These are phyloP conservation scores for Pseudocercospora cruenta DNA, from an alignment of 2,329 filamentous ascomycete genomes.

Conservation along the genomic window DNA sequence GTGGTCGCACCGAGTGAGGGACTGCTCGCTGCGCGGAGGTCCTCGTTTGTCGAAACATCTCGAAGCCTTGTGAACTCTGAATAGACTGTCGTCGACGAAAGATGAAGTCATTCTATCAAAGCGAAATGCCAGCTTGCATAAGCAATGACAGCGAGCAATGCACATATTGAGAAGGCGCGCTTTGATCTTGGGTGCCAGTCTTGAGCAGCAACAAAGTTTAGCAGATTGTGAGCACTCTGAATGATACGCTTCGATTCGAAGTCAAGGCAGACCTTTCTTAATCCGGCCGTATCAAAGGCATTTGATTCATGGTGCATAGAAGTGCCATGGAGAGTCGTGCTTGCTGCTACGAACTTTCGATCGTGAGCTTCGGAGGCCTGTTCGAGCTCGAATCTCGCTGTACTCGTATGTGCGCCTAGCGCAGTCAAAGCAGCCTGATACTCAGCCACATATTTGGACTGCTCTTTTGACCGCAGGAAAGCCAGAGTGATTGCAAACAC, in stretches of 20 bases:
- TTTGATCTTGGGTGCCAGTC: no score
- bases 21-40: no score
- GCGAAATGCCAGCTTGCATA: no score
- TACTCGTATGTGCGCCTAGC: background rate
- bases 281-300: background rate
- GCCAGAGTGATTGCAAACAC: constrained; percentile 4
- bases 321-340: background rate
- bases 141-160: no score
- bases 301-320: background rate
- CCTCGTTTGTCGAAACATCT: no score
- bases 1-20: no score
- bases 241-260: background rate
- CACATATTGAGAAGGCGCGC: no score
- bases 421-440: background rate
- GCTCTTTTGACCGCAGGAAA: background rate
- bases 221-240: background rate
- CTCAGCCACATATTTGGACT: background rate
- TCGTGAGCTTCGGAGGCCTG: background rate
- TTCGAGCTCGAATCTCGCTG: background rate
- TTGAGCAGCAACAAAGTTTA: background rate
- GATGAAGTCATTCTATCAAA: no score
- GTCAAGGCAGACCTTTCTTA: background rate
- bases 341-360: background rate
- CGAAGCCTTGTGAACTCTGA: no score
- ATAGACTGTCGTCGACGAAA: no score